phyloP scores from a whole-genome alignment of 129 eudicot species.

The Silybum marianum region DNA sequence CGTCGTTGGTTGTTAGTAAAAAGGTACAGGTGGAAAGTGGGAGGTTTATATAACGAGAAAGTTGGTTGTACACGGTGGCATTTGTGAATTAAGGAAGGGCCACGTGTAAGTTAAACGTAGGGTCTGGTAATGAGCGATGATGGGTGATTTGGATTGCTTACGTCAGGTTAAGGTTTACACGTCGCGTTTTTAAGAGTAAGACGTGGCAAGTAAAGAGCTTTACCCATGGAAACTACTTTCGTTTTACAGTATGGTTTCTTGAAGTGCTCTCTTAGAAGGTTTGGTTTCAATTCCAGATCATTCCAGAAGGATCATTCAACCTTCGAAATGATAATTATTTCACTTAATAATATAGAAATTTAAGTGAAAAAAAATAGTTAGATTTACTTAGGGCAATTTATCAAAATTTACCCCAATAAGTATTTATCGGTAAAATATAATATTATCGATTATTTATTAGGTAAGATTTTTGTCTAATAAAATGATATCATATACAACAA shows the following conservation, averaged over 20 bases:
- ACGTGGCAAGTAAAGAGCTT: conserved; percentile 30
- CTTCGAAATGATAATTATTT: too few species aligned
- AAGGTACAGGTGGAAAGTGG: conserved; percentile 23
- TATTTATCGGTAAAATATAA: too few species aligned
- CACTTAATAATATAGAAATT: too few species aligned
- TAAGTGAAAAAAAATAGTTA: too few species aligned
- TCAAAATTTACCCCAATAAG: too few species aligned
- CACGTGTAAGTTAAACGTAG: conserved; percentile 23
- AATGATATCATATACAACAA: too few species aligned
- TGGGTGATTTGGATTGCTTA: conserved; percentile 33
- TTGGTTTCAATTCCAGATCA: too few species aligned
- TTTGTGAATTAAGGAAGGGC: not conserved
- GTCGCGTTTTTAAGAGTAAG: not conserved
- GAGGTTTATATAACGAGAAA: conserved; percentile 29
- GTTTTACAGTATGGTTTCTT: not conserved
- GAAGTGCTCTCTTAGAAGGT: not conserved
- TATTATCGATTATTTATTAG: too few species aligned
- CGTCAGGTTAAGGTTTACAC: not conserved
- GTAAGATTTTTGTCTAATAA: too few species aligned
- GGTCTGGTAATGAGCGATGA: not conserved
- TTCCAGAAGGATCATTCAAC: not conserved
- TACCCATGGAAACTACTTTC: not conserved
- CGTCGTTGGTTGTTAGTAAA: not conserved
- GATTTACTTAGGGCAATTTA: too few species aligned
- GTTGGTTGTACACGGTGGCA: conserved; percentile 39